Base-by-base conservation (phyloP, 2,329 filamentous ascomycete genomes). In the Ceratocystis variospora region DNA sequence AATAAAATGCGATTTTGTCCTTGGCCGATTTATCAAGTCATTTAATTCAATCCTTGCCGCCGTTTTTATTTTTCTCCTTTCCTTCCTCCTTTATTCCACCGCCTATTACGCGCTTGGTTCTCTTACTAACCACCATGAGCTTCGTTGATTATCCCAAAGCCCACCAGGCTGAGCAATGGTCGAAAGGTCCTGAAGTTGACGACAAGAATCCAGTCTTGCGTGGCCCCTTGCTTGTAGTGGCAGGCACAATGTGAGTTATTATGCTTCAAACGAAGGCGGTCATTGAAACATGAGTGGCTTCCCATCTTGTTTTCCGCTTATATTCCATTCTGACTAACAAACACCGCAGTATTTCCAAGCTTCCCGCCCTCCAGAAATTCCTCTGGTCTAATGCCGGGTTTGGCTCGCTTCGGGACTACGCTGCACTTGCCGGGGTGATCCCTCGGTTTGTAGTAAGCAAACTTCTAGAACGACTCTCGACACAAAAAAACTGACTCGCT, bases 151-250 rank as follows among this genome's bases (percentile, higher is more conserved):
- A 81, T 65, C 79, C 79, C 28, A 69, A 73, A 63, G 72, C 74
- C 59, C 65, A 71, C 6, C 71, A 76, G 62, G 73, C 72, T 33
- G 74, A 77, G 12, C 72, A 76, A 28, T 73, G 76, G 67, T 73
- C 74, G 8, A 74, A 75, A n/a, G 70, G 73, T 8, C 69, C 68
- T 19, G 19, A 62, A 62, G 61, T 73, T 25, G 74, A 79, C 41
- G 81, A 84, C 69, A 79, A 81, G 50, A 91, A 93, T 72, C 89
- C 90, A 0, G 80, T 84, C 0, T 77, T 95, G 69, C 80, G 86
- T 66, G 90, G 90, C 4, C 75, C 80, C 41, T 75, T 84, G 6
- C 77, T 95, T 61, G 79, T 83, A 33, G 77, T 86, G 63, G 83
- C 81, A 53, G 82, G 83, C 64, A 82, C 79, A 67, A 71, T 88